Percentiles rank a stretch among this genome's conserved stretches.
These are phyloP conservation scores for Quercus alba DNA, from an alignment of 306 rosid genomes.

Conservation along the genomic window DNA sequence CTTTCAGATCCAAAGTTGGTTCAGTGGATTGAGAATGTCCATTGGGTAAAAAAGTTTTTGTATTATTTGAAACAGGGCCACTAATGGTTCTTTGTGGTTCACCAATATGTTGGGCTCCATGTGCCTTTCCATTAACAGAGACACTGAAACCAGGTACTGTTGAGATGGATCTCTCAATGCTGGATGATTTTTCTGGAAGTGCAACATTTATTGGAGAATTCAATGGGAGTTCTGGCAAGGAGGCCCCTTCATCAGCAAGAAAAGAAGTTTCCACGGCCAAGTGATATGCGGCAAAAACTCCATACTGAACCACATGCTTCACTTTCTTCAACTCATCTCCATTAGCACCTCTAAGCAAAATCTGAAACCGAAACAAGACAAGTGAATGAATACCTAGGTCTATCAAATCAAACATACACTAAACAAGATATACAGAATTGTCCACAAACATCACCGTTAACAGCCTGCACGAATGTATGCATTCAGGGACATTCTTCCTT, in stretches of 20 bases:
- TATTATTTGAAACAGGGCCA: constrained; percentile 35
- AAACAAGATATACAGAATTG: not conserved
- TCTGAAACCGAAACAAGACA: constrained; percentile 47
- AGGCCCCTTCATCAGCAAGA: constrained; percentile 98
- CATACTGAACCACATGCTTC: constrained; percentile 94
- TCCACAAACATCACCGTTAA: not conserved
- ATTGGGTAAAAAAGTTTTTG: constrained; percentile 33
- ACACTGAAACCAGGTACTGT: constrained; percentile 64
- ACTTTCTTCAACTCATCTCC: constrained; percentile 85
- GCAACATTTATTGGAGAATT: constrained; percentile 71
- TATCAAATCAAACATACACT: not conserved
- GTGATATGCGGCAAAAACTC: constrained; percentile 96
- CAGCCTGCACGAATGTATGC: not conserved
- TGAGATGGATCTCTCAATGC: constrained; percentile 83
- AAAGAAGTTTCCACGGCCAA: constrained; percentile 97
- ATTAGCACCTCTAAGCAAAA: constrained; percentile 86
- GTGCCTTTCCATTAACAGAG: constrained; percentile 41
- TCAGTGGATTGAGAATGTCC: constrained; percentile 33
- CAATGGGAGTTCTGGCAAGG: constrained; percentile 81
- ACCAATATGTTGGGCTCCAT: constrained; percentile 27
- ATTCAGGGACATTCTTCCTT: not conserved
- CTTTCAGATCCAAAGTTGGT: constrained; percentile 28
- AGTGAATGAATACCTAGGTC: constrained; percentile 25
- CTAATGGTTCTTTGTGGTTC: constrained; percentile 54
- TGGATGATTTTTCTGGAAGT: constrained; percentile 63